phyloP scores from a whole-genome alignment of 176 grass and related monocot species.

The Sorghum bicolor region Sorghum_bicolor_NCBIv3 NC_012878.2:792001-792500 shows the following conservation, averaged over 20 bases:
- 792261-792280: not conserved
- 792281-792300: not conserved
- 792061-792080: no score
- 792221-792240: not conserved
- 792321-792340: not conserved
- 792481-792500: not conserved
- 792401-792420: not conserved
- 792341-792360: not conserved
- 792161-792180: not conserved
- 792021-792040: no score
- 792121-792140: not conserved
- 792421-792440: not conserved
- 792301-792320: not conserved
- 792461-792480: not conserved
- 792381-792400: not conserved
- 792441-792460: not conserved
- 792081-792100: no score
- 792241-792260: not conserved
- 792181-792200: not conserved
- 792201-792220: not conserved
- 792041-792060: no score
- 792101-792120: no score
- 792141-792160: not conserved
- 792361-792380: not conserved
- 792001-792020: no score